Percentiles rank a stretch among this genome's conserved stretches.
phyloP scores from a whole-genome alignment of 2,329 filamentous ascomycete genomes.

The Neonectria faginata region DNA sequence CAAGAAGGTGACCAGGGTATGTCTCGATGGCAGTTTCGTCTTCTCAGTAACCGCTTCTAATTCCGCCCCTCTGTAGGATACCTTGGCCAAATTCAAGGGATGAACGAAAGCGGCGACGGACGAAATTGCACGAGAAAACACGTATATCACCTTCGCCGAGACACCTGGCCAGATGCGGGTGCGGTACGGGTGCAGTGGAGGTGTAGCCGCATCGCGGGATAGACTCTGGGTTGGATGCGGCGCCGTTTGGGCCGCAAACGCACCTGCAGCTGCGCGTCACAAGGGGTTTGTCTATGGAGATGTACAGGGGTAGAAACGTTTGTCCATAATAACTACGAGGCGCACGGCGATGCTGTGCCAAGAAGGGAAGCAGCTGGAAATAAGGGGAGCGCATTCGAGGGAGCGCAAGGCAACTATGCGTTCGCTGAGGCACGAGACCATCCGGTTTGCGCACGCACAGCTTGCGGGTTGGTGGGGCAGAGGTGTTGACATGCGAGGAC shows the following conservation, averaged over 20 bases:
- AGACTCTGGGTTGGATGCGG: slow-evolving; percentile 1
- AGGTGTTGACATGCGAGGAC: not conserved
- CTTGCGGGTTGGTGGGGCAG: slow-evolving; percentile 39
- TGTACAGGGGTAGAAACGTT: not conserved
- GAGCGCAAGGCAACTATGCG: slow-evolving; percentile 2
- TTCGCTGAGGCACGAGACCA: slow-evolving; percentile 44
- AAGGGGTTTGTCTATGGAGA: not conserved
- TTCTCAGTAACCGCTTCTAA: slow-evolving; percentile 26
- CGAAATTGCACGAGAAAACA: not conserved
- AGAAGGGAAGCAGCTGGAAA: slow-evolving; percentile 19
- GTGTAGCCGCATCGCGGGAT: slow-evolving; percentile 6
- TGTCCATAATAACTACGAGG: not conserved
- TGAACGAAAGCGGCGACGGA: slow-evolving; percentile 52
- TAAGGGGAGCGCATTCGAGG: slow-evolving; percentile 18
- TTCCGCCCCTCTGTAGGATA: slow-evolving; percentile 59
- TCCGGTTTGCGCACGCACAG: slow-evolving; percentile 32
- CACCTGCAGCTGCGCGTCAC: not conserved
- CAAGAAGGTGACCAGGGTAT: slow-evolving; percentile 80
- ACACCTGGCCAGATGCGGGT: not conserved
- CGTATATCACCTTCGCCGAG: not conserved
- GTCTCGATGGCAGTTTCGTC: slow-evolving; percentile 44
- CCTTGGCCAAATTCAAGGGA: slow-evolving; percentile 76
- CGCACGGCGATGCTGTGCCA: slow-evolving; percentile 17
- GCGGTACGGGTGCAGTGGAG: not conserved
- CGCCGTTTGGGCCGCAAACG: not conserved